Percentiles rank a stretch among this genome's conserved stretches.
These are phyloP conservation scores for Alternaria tenuissima DNA, from an alignment of 2,329 filamentous ascomycete species.

Conservation along the genomic window DNA sequence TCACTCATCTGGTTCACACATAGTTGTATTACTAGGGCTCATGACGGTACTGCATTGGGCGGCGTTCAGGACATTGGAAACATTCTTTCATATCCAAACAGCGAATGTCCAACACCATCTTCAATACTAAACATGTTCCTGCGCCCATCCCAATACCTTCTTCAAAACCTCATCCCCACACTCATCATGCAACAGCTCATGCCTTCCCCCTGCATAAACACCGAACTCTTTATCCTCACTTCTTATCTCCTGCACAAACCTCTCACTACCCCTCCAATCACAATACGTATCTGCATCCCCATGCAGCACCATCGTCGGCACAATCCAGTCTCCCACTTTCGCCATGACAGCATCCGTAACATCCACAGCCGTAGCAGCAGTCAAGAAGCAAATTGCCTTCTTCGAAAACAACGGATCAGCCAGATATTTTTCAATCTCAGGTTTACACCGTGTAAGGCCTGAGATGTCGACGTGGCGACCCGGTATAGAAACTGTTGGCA, in stretches of 20 bases:
- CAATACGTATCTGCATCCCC: conserved; percentile 15
- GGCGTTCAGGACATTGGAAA: neutral
- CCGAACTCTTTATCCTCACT: conserved; percentile 5
- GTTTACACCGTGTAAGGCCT: neutral
- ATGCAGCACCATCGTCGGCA: conserved; percentile 14
- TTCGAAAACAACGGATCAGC: conserved; percentile 5
- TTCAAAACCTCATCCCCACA: conserved; percentile 12
- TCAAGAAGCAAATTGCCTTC: conserved; percentile 7
- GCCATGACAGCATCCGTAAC: neutral
- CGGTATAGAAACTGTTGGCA: neutral
- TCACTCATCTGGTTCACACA: neutral
- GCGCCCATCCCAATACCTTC: conserved; percentile 4
- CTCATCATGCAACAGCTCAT: conserved; percentile 16
- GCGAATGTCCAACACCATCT: too few species aligned
- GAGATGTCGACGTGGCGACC: neutral
- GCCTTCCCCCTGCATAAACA: conserved; percentile 11
- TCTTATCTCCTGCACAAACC: conserved; percentile 5
- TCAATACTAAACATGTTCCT: neutral
- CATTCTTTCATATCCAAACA: neutral
- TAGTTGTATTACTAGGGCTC: neutral
- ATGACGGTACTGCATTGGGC: neutral
- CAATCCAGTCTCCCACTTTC: conserved; percentile 1
- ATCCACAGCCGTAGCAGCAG: conserved; percentile 13
- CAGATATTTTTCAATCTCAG: neutral
- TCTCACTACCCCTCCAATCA: conserved; percentile 14